Evolutionary conservation across 495 filamentous ascomycete genomes (phyloP).

Genomic region (Durotheca rogersii): DNA sequence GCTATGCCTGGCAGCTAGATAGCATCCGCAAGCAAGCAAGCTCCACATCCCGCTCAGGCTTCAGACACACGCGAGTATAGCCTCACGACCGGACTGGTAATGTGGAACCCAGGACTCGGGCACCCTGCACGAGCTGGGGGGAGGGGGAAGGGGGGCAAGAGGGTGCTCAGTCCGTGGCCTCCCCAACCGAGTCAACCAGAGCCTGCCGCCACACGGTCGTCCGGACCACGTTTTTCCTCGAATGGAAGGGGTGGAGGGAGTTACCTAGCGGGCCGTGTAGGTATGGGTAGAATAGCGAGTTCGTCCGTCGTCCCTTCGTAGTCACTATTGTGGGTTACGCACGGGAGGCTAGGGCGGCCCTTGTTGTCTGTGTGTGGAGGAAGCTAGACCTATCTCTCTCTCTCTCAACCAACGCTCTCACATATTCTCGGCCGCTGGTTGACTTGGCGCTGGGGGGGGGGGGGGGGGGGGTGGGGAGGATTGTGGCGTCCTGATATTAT

Average conservation of each 20-base stretch:
- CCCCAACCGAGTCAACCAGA: constrained; percentile 15
- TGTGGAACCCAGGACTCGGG: constrained; percentile 25
- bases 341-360: background rate
- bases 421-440: background rate
- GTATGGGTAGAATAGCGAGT: constrained; percentile 18
- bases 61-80: constrained; percentile 14
- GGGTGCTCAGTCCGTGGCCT: constrained; percentile 29
- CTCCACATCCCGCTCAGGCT: constrained; percentile 24
- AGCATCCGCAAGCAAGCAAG: constrained; percentile 1
- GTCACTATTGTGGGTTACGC: background rate
- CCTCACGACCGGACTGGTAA: constrained; percentile 14
- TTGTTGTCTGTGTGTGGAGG: background rate
- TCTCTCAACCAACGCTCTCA: constrained; percentile 2
- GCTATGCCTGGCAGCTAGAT: constrained; percentile 2
- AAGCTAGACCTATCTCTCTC: background rate
- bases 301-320: constrained; percentile 13
- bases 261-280: constrained; percentile 14
- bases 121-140: constrained; percentile 22
- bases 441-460: constrained; percentile 2
- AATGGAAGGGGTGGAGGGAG: constrained; percentile 15
- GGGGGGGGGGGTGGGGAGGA: no score
- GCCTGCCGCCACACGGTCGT: constrained; percentile 23
- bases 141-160: constrained; percentile 19
- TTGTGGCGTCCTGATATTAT: constrained; percentile 10
- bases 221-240: constrained; percentile 18